phyloP scores from a whole-genome alignment of 1,284 basidiomycete species.

The Marasmius sp. region DNA sequence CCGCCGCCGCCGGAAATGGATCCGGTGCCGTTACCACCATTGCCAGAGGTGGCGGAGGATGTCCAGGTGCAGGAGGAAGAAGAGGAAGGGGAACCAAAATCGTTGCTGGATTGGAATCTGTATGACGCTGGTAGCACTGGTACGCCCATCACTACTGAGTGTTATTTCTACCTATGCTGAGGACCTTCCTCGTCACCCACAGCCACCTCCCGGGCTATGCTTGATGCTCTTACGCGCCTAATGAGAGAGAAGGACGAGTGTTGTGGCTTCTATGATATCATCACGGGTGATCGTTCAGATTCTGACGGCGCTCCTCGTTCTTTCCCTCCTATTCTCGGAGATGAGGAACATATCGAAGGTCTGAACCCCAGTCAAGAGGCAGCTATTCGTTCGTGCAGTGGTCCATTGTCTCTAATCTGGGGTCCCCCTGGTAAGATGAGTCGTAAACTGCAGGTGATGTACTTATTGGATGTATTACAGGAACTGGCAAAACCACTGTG shows the following conservation, averaged over 20 bases:
- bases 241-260: slow-evolving; percentile 40
- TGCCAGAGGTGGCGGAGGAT: neutral
- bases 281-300: slow-evolving; percentile 2
- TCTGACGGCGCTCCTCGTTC: neutral
- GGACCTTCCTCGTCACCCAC: neutral
- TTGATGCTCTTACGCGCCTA: slow-evolving; percentile 55
- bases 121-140: slow-evolving; percentile 61
- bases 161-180: neutral
- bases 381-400: slow-evolving; percentile 44
- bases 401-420: slow-evolving; percentile 58
- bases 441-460: neutral
- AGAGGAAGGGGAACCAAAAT: neutral
- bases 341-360: slow-evolving; percentile 8
- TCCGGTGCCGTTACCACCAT: neutral
- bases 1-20: slow-evolving; percentile 58
- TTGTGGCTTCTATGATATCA: slow-evolving; percentile 46
- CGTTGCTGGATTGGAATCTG: slow-evolving; percentile 60
- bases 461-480: slow-evolving; percentile 26
- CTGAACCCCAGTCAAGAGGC: slow-evolving; percentile 54
- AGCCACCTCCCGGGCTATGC: slow-evolving; percentile 64
- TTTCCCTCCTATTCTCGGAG: neutral
- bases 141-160: slow-evolving; percentile 21
- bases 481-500: slow-evolving; percentile 70
- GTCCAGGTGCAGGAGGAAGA: neutral
- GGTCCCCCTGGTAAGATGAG: slow-evolving; percentile 54